Conservation (phyloP, 192 early-diverging fungal genomes). For the Podila minutissima region DNA sequence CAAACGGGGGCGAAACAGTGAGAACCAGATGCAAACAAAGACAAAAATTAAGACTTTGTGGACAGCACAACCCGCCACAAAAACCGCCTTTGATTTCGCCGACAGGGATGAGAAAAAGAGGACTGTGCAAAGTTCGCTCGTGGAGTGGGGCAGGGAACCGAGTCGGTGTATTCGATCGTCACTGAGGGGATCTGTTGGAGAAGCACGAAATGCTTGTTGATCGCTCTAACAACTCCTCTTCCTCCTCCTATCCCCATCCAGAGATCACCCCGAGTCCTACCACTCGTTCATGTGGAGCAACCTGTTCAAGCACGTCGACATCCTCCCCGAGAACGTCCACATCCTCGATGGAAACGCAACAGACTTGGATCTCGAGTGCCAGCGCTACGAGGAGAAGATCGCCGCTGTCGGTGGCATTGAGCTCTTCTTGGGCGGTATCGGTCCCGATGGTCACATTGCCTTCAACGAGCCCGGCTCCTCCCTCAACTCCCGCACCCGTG, state of each 20-base stretch:
- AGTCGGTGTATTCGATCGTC: too few species aligned
- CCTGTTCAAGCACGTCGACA: slow-evolving; percentile 89
- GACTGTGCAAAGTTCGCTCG: too few species aligned
- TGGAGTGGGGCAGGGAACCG: too few species aligned
- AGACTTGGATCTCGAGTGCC: slow-evolving; percentile 84
- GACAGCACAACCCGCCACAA: too few species aligned
- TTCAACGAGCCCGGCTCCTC: slow-evolving; percentile 93
- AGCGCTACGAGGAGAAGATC: slow-evolving; percentile 83
- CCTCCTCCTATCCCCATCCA: slow-evolving; percentile 4
- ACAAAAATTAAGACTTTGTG: too few species aligned
- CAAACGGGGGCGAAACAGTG: too few species aligned
- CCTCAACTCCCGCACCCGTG: slow-evolving; percentile 80
- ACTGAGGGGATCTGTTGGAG: too few species aligned
- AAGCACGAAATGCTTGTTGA: neutral
- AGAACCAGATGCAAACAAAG: too few species aligned
- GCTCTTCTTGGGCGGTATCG: slow-evolving; percentile 90
- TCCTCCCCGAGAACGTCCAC: slow-evolving; percentile 83
- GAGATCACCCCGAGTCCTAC: slow-evolving; percentile 89
- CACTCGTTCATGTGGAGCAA: slow-evolving; percentile 94
- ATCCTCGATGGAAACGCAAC: slow-evolving; percentile 87
- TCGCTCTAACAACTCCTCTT: neutral
- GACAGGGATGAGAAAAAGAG: too few species aligned
- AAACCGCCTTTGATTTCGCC: too few species aligned
- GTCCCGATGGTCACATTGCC: slow-evolving; percentile 92
- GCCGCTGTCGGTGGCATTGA: slow-evolving; percentile 84